Base-by-base conservation (phyloP, 2,329 filamentous ascomycete genomes). In the Claviceps sorghi region DNA sequence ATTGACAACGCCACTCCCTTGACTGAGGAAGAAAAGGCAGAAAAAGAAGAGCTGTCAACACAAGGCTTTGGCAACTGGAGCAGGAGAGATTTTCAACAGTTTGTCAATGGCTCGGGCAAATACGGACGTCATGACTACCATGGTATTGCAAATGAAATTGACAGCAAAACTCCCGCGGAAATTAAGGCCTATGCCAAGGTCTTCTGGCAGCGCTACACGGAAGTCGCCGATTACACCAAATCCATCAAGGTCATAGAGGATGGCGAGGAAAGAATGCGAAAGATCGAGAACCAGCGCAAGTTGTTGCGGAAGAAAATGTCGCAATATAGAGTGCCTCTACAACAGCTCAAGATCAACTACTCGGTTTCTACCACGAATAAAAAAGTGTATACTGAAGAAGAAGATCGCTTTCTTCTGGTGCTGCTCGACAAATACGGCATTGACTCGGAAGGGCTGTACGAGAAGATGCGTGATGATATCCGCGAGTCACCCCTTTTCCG, bases 291-390 rank as follows among this genome's bases (percentile, higher is more conserved):
- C 65, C 91, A 97, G 67, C 85, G 88, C 56, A 91, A 94, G 69
- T 84, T 97, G 73, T 78, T 98, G 52, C 82, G 84, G 57, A 94
- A 90, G 78, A 98, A 98, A 79, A 86, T 98, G 78, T 79, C 84
- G 61, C 88, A 93, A 74, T 97, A 95, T 66, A 86, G 93, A n/a
- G 91, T 97, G 49, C 94, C 93, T 26, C 77, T 98, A 17, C 93
- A 98, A 67, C 93, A 98, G 69, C 82, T 98, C 62, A 95, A 95
- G 75, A 89, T 98, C 73, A 97, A 95, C 71, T 98, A 98, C 69
- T 95, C 90, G 0, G 93, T 98, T 30, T 95, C 89, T 7, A 98
- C 93, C 2, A 98, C 94, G 10, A 98, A 98, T 79, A 98, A 98
- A 74, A 98, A 98, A 73, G 90, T 98, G 1, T 98, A 98, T 66